Evolutionary conservation across 23 red algal genomes (phyloP), one percentile per base, ranked within the genome.

Genomic region (Gracilaria domingensis): DNA sequence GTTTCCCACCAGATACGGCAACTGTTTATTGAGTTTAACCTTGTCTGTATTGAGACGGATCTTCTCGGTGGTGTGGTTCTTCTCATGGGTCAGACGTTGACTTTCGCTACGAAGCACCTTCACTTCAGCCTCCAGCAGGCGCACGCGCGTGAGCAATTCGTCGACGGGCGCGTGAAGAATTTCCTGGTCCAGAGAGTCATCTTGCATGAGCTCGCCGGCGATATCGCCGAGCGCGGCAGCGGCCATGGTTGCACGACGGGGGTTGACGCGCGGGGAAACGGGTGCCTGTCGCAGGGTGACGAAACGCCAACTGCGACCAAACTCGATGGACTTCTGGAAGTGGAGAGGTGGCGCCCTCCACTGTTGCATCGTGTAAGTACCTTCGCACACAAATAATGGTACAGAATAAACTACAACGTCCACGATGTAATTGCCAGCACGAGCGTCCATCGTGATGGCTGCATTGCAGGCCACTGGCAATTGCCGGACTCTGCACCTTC

Each of bases 11-110:
- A 99, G 80, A 83, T 96, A 99, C 33, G 97, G 97, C 34, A 99
- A 75, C 81, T 96, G 94, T 44, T 95, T 95, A 81, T 99, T 96
- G 17, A 99, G 54, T 56, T 99, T 99, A 85, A 99, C 91, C 72
- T 99, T 99, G 64, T 99, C 97, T n/a, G 85, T 85, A 55, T 99
- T 99, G 64, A 96, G 94, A 60, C 94, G 94, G 80, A 99, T 95
- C 64, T 95, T 84, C 55, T 99, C 94, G 38, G 66, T 88, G 75
- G 94, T 59, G 51, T 82, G 76, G 35, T 80, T 89, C 70, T 96
- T 94, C 80, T 99, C 94, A 44, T 88, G 91, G 1, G 51, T 78
- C 23, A 99, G 82, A 66, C 97, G 94, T 62, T 96, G 91, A 26
- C 40, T 82, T 59, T 99, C 94, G 35, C 64, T 93, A 26, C 80